phyloP scores from a whole-genome alignment of 805 yeast species.

The Candida hungchunana region DNA sequence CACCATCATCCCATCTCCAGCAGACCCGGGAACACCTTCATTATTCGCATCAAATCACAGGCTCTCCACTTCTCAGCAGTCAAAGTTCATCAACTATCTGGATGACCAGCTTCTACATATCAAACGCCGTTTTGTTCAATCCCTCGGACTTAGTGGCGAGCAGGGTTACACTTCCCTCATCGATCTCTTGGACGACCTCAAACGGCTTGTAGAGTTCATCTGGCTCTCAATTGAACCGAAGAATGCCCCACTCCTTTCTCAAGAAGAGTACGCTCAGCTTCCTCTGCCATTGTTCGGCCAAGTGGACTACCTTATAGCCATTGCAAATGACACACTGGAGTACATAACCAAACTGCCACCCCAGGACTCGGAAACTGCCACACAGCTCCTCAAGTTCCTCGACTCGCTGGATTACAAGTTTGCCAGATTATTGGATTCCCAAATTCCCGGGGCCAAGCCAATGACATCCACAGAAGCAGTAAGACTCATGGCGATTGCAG shows the following conservation, averaged over 20 bases:
- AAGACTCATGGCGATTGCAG: conserved; percentile 48
- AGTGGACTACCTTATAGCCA: conserved; percentile 52
- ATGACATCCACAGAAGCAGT: conserved; percentile 48
- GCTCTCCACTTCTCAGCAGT: conserved; percentile 48
- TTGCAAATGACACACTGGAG: conserved; percentile 66
- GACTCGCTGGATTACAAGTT: conserved; percentile 40
- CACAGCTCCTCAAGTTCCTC: conserved; percentile 33
- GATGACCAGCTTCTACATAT: conserved; percentile 50
- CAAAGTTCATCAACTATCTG: conserved; percentile 48
- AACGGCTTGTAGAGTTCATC: conserved; percentile 47
- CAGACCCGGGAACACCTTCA: neutral
- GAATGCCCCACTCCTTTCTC: conserved; percentile 16
- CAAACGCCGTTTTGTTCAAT: conserved; percentile 49
- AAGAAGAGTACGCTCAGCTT: conserved; percentile 8
- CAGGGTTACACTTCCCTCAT: conserved; percentile 25
- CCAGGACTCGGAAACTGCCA: conserved; percentile 23
- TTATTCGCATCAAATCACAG: conserved; percentile 20
- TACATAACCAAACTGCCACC: conserved; percentile 39
- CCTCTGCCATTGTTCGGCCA: conserved; percentile 48
- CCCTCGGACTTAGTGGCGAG: conserved; percentile 33
- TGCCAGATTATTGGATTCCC: conserved; percentile 33
- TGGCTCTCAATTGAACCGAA: conserved; percentile 55
- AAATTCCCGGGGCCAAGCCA: conserved; percentile 28
- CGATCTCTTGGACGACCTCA: conserved; percentile 42
- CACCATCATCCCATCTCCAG: conserved; percentile 11